Conservation (phyloP, 2,329 filamentous ascomycete species). For the Cryphonectria japonica region DNA sequence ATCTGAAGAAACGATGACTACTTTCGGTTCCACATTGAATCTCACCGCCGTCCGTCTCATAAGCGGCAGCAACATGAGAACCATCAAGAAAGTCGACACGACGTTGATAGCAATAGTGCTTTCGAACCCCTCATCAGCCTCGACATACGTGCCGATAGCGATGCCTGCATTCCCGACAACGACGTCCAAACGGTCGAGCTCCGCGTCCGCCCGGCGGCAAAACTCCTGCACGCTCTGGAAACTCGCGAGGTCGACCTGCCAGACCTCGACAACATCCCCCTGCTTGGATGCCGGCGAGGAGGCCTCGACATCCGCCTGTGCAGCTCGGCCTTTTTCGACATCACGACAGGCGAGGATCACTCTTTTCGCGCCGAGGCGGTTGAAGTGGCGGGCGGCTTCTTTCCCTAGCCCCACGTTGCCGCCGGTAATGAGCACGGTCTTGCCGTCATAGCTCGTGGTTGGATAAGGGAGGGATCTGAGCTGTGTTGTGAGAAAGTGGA, state of each 20-base stretch:
- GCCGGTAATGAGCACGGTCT: slow-evolving; percentile 45
- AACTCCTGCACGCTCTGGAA: slow-evolving; percentile 52
- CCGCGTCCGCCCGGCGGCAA: slow-evolving; percentile 32
- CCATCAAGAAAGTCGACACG: slow-evolving; percentile 49
- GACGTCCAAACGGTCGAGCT: slow-evolving; percentile 46
- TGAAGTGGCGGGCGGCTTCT: slow-evolving; percentile 43
- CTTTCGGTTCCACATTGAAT: slow-evolving; percentile 40
- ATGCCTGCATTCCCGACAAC: slow-evolving; percentile 48
- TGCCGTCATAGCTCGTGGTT: slow-evolving; percentile 27
- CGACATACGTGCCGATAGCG: slow-evolving; percentile 26
- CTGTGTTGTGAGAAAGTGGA: slow-evolving; percentile 11
- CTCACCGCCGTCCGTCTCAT: slow-evolving; percentile 42
- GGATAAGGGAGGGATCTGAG: slow-evolving; percentile 11
- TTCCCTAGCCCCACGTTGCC: slow-evolving; percentile 45
- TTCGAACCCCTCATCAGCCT: slow-evolving; percentile 36
- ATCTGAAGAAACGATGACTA: slow-evolving; percentile 47
- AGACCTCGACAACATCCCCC: slow-evolving; percentile 46
- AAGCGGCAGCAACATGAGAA: slow-evolving; percentile 46
- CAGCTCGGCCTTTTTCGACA: slow-evolving; percentile 42
- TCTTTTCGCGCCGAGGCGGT: slow-evolving; percentile 40
- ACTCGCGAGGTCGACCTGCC: slow-evolving; percentile 52
- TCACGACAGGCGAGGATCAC: slow-evolving; percentile 45
- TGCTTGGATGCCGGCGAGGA: slow-evolving; percentile 29
- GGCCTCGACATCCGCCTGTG: slow-evolving; percentile 42
- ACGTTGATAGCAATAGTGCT: slow-evolving; percentile 51